Base-by-base conservation (phyloP, 257 asterid species). In the Nicotiana tomentosiformis region DNA sequence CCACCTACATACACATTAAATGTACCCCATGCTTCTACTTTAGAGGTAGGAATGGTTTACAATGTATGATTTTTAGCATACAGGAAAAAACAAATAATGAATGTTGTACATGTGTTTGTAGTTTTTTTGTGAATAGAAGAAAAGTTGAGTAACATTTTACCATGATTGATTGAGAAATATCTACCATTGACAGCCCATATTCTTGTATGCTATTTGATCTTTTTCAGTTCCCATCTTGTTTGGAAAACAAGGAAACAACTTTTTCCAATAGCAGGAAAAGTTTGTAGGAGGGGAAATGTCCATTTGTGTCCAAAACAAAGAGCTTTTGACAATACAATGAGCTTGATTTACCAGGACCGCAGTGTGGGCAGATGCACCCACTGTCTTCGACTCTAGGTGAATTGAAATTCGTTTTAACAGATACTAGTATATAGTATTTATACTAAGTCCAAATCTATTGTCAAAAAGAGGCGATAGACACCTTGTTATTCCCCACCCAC, bases 31-130 rank as follows among this genome's bases (percentile, higher is more conserved):
- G 92, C 99, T 81, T 95, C 99, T 29, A 95, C 98, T 0, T 86
- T 95, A 68, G 98, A 95, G 84, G 98, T 95, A 81, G 99, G 99
- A 80, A 93, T 94, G 99, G 96, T 93, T n/a, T 93, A 93, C 84
- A 88, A 90, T 87, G 84, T 95, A 81, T 95, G 94, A 92, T 35
- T 60, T 68, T 87, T 68, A 53, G 64, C 12, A 81, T 81, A 51
- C 49, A 81, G 78, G 80, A 32, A 23, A 23, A 81, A 51, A 78
- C 66, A 61, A 23, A 53, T 60, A 58, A 74, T 74, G 72, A 66
- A 49, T 66, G 57, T 3, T 84, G 72, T 84, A 79, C 74, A 81
- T 81, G 79, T 81, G 80, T 55, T 55, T 68, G 62, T 79, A 79
- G 69, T 10, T 29, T 51, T 51, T 74, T 39, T 76, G 30, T 79